Evolutionary conservation across 345 rosid genomes (phyloP), one percentile per base, ranked within the genome.

Genomic region (Heritiera fomes): DNA sequence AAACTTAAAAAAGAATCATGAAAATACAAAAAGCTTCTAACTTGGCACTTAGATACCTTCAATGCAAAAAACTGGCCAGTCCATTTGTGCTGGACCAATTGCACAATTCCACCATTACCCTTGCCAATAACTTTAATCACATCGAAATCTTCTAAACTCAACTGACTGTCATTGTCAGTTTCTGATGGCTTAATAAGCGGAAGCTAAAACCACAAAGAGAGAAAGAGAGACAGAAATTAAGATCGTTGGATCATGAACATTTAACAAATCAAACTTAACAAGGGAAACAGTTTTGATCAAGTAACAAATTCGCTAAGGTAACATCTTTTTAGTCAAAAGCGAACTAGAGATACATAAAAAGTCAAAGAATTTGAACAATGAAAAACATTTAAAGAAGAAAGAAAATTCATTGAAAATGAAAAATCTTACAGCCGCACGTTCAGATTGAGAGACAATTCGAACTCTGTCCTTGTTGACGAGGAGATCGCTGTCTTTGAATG

Each of bases 21-120:
- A 32, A 17, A 64, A 34, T 32, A 55, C 15, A 20, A 66, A 15
- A 47, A 67, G 38, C 23, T 55, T 4, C 46, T 34, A 79, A 50
- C 14, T n/a, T 41, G 77, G 65, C 2, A 14, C 53, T 62, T 45
- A 15, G 20, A 17, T 67, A 95, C 98, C 97, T 95, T 95, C 75
- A 95, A 85, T 14, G 99, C 98, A 53, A 95, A 93, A 80, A 95
- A 93, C 47, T 90, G 97, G 73, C 90, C 91, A 61, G 93, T 89
- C 97, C 97, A 95, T 82, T 95, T 95, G 87, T 95, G 99, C 77
- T 90, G 99, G 83, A 95, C 99, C 84, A 95, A 82, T 61, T 95
- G 99, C 49, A 95, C 99, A 69, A 84, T 89, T 71, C 99, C 99
- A 69, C 99, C 92, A 81, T 88, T 92, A 74, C 99, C 99, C 87